Evolutionary conservation across 192 early-diverging fungal genomes (phyloP), one percentile per base, ranked within the genome.

Genomic region (Entophlyctis helioformis): DNA sequence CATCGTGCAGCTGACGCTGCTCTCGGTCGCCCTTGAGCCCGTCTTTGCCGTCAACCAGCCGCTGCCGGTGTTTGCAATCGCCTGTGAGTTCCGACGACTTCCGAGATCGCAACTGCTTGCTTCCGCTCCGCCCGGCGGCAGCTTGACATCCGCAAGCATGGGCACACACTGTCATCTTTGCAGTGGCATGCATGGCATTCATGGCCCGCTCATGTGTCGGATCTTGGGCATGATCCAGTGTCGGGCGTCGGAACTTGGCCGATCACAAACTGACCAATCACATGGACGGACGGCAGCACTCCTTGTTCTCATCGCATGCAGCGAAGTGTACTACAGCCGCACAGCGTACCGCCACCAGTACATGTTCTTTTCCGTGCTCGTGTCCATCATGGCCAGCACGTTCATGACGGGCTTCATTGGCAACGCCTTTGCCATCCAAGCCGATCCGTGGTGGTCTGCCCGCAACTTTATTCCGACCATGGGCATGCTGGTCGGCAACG

Each of bases 401-500:
- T 39, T 69, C 6, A 42, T 81, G 23, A 58, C 76, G 12, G 66
- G 60, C 11, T 69, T 63, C 8, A 49, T 80, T 29, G 81, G 74
- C 9, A 77, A 77, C 1, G 61, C 60, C 7, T 78, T 72, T 45
- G 81, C 84, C 22, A 69, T 92, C 48, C 69, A 76, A 19, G 75
- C 79, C 50, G 50, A 56, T 19, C 85, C 85, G 2, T 78, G 83
- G 41, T 83, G 72, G 51, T 61, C 69, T 13, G 81, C 89, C 4
- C 64, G 63, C 18, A 75, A 82, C 55, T 92, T 87, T 45, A 85
- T 92, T 36, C 86, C 89, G n/a, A 86, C 82, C 0, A 62, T 93
- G 6, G 89, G 86, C 23, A 93, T 93, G 89, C 57, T 93, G 25
- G 72, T 89, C 13, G 87, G 86, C 25, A 89, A 86, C 44, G 44